Base-by-base conservation (phyloP, 176 grass and related monocot species). In the Poa pratensis region DNA sequence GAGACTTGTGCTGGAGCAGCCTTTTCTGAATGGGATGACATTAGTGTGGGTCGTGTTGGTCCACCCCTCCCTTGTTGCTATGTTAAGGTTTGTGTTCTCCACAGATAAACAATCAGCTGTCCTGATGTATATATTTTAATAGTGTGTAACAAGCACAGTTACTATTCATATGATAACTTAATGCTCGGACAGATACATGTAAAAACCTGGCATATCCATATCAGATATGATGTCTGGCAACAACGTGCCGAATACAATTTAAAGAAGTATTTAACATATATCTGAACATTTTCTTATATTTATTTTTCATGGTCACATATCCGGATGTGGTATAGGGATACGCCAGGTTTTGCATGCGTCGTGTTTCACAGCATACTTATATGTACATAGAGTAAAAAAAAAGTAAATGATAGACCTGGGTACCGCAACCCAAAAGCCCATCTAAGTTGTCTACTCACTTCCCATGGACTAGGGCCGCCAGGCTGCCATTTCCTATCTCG, bases 1-100 rank as follows among this genome's bases (percentile, higher is more conserved):
- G 95, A 97, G 83, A 97, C 95, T n/a, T 88, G 84, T 88, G 95
- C 90, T 46, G 95, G 92, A 55, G 92, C 90, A 82, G 71, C 95
- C 28, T 94, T 94, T 85, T 84, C 87, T 79, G 92, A 97, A 60
- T 88, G 65, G 50, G 90, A 94, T 84, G 95, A 97, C 52, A 82
- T 52, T 57, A 86, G 75, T 64, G 85, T 94, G 58, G 92, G 92
- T 39, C 90, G 90, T 82, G 95, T 94, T 86, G 92, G 95, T 66
- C 90, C 92, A 53, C 95, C 95, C 24, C 90, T 97, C 79, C 92
- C 92, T 72, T 94, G 92, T 74, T 94, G 86, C 83, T 94, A 93
- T 88, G 79, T 97, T 7, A 97, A 97, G 92, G 92, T 97, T 48
- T 65, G 63, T 73, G 16, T 77, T 58, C 28, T 53, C 23, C 11